Base-by-base conservation (phyloP, 2,329 filamentous ascomycete genomes). In the Cylindrodendrum hubeiense region DNA sequence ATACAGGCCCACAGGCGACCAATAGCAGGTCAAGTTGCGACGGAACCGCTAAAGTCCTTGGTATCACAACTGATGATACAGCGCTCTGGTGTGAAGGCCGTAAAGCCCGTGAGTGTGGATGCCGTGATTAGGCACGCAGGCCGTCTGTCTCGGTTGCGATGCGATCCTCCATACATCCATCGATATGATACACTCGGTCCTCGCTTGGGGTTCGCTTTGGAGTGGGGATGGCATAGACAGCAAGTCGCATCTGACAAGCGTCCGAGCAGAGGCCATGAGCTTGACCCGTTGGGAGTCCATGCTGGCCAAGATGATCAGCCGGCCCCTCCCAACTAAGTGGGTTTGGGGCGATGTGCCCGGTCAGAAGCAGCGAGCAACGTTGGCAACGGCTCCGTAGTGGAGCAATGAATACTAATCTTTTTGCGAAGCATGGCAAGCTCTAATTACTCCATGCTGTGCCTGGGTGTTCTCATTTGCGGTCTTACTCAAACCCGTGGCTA, bases 221-320 rank as follows among this genome's bases (percentile, higher is more conserved):
- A 43, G 56, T 41, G 62, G 46, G 26, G 46, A 50, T 19, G 41
- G 19, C 21, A 33, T 41, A 30, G 46, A 26, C 26, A 56, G 46
- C 21, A 49, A 17, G 47, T 54, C 44, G 28, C 49, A 41, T 49
- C 47, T 53, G 54, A 41, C 49, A 54, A 54, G 33, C 52, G 43
- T 50, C 60, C 39, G 49, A 53, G 60, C 47, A 57, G 41, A 58
- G 41, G 43, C 53, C 26, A 58, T 51, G 53, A 37, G 52, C 60
- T 57, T 39, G 60, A 52, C 53, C 47, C 46, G 47, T 49, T 49
- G 46, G 46, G 15, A 56, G 59, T 57, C 37, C 43, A 54, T 33
- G 24, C 55, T 60, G 63, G 41, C 52, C 44, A 49, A 57, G 33
- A 62, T 65, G 52, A 65, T 61, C 63, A 61, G 46, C 57, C 57